Evolutionary conservation across 2,329 filamentous ascomycete genomes (phyloP).

Genomic region (Didymella arachidicola): DNA sequence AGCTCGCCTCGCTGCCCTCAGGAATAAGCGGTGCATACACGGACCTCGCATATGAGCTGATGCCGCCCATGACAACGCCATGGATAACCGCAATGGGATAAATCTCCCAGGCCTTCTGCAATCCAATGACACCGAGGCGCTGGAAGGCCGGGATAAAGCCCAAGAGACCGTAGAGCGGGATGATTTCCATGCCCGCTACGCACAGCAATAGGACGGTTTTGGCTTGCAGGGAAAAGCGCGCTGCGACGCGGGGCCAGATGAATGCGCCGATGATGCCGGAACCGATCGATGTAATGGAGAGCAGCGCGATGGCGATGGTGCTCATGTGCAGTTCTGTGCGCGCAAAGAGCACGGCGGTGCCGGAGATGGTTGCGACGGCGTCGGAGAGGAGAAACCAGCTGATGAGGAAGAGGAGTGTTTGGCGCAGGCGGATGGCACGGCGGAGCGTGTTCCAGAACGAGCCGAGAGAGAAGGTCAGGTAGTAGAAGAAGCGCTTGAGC

Average conservation of each 20-base stretch:
- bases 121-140: conserved; percentile 74
- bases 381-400: conserved; percentile 95
- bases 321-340: conserved; percentile 90
- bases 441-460: conserved; percentile 80
- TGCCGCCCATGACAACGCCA: conserved; percentile 85
- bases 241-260: conserved; percentile 81
- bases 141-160: conserved; percentile 82
- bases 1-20: conserved; percentile 88
- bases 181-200: conserved; percentile 84
- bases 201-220: conserved; percentile 86
- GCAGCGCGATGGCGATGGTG: conserved; percentile 82
- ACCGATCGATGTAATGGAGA: conserved; percentile 88
- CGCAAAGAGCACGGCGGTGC: conserved; percentile 92
- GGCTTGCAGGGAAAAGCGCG: conserved; percentile 69
- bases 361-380: conserved; percentile 89
- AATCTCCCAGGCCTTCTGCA: conserved; percentile 92
- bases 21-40: conserved; percentile 91
- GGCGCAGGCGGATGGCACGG: conserved; percentile 71
- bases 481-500: conserved; percentile 61
- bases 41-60: conserved; percentile 87
- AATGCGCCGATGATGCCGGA: conserved; percentile 88
- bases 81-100: conserved; percentile 86
- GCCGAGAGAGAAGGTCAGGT: conserved; percentile 81
- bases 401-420: conserved; percentile 77
- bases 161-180: conserved; percentile 85